Conservation (phyloP, 129 eudicot species). For the Scalesia atractyloides region DNA sequence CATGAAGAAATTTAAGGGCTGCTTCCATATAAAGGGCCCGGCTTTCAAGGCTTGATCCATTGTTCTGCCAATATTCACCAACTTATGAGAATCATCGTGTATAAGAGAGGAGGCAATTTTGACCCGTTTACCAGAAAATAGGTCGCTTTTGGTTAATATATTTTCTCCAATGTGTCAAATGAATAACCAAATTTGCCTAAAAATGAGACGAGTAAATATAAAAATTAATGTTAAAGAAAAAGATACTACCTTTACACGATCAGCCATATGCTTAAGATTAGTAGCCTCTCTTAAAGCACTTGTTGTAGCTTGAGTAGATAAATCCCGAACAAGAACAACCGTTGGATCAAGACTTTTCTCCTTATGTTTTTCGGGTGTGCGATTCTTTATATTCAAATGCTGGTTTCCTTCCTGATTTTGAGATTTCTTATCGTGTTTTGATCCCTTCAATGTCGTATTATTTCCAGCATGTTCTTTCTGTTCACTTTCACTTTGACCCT, state of each 20-base stretch:
- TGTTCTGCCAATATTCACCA: slow-evolving; percentile 44
- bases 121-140: neutral
- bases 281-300: slow-evolving; percentile 84
- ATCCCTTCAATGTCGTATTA: slow-evolving; percentile 34
- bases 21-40: slow-evolving; percentile 79
- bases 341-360: slow-evolving; percentile 55
- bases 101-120: neutral
- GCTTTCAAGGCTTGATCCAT: slow-evolving; percentile 69
- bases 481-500: slow-evolving; percentile 49
- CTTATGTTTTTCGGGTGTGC: slow-evolving; percentile 43
- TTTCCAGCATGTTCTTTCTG: slow-evolving; percentile 42
- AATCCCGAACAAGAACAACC: slow-evolving; percentile 68
- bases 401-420: no score
- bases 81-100: no score
- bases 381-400: slow-evolving; percentile 25
- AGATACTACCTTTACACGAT: slow-evolving; percentile 74
- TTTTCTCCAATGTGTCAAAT: neutral
- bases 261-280: slow-evolving; percentile 91
- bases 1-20: slow-evolving; percentile 87
- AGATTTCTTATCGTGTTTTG: slow-evolving; percentile 46
- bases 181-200: neutral
- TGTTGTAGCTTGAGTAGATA: slow-evolving; percentile 84
- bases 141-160: neutral
- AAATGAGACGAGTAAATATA: neutral
- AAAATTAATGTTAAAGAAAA: slow-evolving; percentile 6